Evolutionary conservation across 257 asterid genomes (phyloP), one percentile per base, ranked within the genome.

Genomic region (Nicotiana otophora): DNA sequence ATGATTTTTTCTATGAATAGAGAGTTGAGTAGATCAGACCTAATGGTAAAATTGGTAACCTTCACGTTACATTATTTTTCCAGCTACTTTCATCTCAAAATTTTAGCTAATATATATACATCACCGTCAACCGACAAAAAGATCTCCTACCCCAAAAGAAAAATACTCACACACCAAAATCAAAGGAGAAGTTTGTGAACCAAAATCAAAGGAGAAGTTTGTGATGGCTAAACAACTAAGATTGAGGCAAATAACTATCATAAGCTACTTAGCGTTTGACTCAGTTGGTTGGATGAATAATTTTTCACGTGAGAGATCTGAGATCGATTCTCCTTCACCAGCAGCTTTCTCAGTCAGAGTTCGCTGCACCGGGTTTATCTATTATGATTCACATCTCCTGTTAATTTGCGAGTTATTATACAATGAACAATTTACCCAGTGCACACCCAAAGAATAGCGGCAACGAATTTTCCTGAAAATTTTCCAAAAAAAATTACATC

Each of bases 381-480:
- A 8, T 0, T 42, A 42, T 11, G 0, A 0, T 42, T 42, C 1
- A 1, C 1, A 42, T 42, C 0, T 7, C 3, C 7, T 7, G 0
- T 42, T 42, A 0, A 0, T 9, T 42, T 42, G 12, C 3, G 0
- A 42, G 3, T 0, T 9, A 9, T 9, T 42, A 3, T 2, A 42
- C 2, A 8, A 0, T 42, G 0, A 42, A 42, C 3, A 42, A 1
- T 2, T 42, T 1, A 42, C 10, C 3, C 0, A 8, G 10, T 42
- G 10, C 11, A 10, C 46, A 39, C 3, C 10, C 11, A 7, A 42
- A 8, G 9, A 0, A 2, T 42, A 7, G 11, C 3, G 48, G 2
- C 10, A 0, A 2, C 7, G 2, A 1, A 7, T 7, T 39, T 39
- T 1, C 0, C 30, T 0, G 11, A 3, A 10, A 42, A 9, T 42